These are phyloP conservation scores for Endocarpon pusillum DNA, from an alignment of 495 filamentous ascomycete genomes.

Conservation along the genomic window DNA sequence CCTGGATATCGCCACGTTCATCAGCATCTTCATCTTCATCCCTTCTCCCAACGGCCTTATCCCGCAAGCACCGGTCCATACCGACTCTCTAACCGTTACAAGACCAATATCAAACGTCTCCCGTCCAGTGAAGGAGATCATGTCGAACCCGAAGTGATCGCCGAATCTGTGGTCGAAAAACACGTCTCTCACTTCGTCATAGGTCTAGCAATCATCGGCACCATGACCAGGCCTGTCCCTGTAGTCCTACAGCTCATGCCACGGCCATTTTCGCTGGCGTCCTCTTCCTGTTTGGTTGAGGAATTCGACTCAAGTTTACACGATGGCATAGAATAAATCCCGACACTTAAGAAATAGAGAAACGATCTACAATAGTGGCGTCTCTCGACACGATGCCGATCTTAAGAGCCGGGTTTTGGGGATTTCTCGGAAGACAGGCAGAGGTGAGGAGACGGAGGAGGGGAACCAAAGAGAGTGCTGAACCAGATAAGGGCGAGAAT, in stretches of 20 bases:
- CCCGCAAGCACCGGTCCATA: constrained; percentile 26
- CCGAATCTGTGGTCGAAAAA: constrained; percentile 24
- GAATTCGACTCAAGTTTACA: too few relatives aligned
- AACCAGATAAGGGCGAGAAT: too few relatives aligned
- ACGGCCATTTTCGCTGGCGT: constrained; percentile 23
- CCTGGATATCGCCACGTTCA: constrained; percentile 23
- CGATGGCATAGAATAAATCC: too few relatives aligned
- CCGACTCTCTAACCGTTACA: constrained; percentile 14
- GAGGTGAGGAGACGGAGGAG: too few relatives aligned
- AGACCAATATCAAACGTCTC: constrained; percentile 11
- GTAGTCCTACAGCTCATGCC: constrained; percentile 25
- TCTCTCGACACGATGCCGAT: too few relatives aligned
- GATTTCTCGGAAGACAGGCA: too few relatives aligned
- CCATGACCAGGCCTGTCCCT: constrained; percentile 28
- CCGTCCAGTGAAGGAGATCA: constrained; percentile 13
- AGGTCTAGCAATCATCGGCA: constrained; percentile 23
- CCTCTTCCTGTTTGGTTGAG: constrained; percentile 26
- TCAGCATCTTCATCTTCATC: constrained; percentile 25
- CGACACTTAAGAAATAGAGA: too few relatives aligned
- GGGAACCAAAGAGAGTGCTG: too few relatives aligned
- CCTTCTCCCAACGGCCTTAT: constrained; percentile 28
- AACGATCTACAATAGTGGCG: too few relatives aligned
- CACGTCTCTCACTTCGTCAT: constrained; percentile 25
- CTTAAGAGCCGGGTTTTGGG: too few relatives aligned
- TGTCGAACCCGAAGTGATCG: constrained; percentile 9